phyloP scores from a whole-genome alignment of 352 stramenopile genomes.

The Pythium scleroteichum region DNA sequence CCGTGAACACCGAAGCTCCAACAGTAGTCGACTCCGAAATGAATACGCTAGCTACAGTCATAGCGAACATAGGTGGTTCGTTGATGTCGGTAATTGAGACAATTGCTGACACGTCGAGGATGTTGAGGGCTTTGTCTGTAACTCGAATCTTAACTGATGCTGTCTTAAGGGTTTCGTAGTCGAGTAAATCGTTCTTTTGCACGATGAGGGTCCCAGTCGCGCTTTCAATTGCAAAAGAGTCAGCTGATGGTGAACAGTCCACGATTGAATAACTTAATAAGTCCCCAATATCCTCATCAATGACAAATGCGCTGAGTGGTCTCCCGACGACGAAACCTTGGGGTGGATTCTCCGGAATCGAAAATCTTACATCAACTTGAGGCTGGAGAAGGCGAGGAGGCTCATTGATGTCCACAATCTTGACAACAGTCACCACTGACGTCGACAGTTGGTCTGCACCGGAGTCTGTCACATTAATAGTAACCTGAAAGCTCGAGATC shows the following conservation, averaged over 20 bases:
- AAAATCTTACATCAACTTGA: not conserved
- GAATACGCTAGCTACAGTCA: constrained; percentile 14
- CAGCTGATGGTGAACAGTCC: constrained; percentile 4
- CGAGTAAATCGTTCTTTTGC: constrained; percentile 9
- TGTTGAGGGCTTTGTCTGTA: constrained; percentile 17
- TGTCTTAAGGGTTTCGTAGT: constrained; percentile 22
- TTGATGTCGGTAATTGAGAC: constrained; percentile 36
- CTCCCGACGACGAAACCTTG: constrained; percentile 10
- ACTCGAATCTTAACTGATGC: constrained; percentile 19
- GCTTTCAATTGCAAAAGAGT: constrained; percentile 15
- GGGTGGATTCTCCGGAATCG: constrained; percentile 27
- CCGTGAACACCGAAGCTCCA: constrained; percentile 8
- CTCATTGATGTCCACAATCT: constrained; percentile 36
- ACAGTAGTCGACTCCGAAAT: constrained; percentile 7
- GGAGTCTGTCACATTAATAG: constrained; percentile 39
- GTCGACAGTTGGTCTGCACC: constrained; percentile 28
- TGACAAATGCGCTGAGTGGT: constrained; percentile 16
- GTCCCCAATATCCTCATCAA: constrained; percentile 28
- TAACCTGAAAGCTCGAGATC: constrained; percentile 35
- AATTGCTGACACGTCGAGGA: constrained; percentile 20
- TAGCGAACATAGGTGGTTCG: constrained; percentile 33
- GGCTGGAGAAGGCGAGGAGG: constrained; percentile 17
- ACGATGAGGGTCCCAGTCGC: constrained; percentile 2
- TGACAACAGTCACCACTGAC: constrained; percentile 10
- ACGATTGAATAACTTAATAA: constrained; percentile 15